Base-by-base conservation (phyloP, 1,284 basidiomycete species). In the Ustilago bromivora region DNA sequence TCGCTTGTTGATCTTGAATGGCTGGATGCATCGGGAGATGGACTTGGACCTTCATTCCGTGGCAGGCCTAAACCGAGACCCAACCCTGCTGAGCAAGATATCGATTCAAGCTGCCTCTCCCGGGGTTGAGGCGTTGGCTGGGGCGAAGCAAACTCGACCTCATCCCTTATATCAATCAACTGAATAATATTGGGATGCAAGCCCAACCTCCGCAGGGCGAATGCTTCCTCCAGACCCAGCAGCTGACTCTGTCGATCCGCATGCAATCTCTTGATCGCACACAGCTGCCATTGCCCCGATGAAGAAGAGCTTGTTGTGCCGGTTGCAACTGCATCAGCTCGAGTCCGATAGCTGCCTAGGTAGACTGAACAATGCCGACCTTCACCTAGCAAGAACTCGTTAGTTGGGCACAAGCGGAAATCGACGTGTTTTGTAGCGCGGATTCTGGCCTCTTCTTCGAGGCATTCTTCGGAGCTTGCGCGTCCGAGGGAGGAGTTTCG, bases 201-300 rank as follows among this genome's bases (percentile, higher is more conserved):
- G 2, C 84, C 84, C 7, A 85, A 68, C 28, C 82, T 67, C 23
- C 84, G 71, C 19, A 85, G 68, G 4, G 84, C 84, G 66, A 84
- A 85, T 1, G 78, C 84, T 66, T 85, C 84, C 46, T 85, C 84
- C 4, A 85, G 68, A 5, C 83, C 84, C 0, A 85, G 71, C 15
- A 84, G 64, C 59, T 85, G 82, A 12, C 76, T 78, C 46, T 83
- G 79, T n/a, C 78, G 78, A 52, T 85, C 83, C 1, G 81, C 73
- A 53, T 85, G 82, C 2, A 84, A 68, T 10, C 84, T 78, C 49
- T 85, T 85, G 58, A 84, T 66, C n/a, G 84, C 84, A 57, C 84
- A 85, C 3, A 85, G 71, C 32, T 72, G 57, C 83, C 83, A 85
- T 35, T 47, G 32, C 8, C 34, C 52, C 11, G 58, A 31, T 10